phyloP scores from a whole-genome alignment of 495 filamentous ascomycete species.

The Pyrenula massariospora region DNA sequence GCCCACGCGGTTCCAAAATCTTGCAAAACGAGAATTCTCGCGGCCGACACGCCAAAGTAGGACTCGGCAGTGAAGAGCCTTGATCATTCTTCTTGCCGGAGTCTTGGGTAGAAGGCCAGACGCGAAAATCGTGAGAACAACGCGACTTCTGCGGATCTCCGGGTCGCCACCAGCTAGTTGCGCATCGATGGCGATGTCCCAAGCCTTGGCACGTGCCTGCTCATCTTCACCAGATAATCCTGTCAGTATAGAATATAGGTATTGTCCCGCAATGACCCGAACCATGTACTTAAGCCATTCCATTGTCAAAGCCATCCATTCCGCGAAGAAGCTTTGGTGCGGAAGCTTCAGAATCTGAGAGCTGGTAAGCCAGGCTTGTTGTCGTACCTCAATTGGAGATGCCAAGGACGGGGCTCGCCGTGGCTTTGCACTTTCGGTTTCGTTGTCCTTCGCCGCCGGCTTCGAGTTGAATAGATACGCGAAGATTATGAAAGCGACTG shows the following conservation, averaged over 20 bases:
- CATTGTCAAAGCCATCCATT: conserved; percentile 66
- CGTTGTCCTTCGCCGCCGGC: conserved; percentile 25
- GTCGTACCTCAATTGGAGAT: conserved; percentile 74
- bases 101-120: conserved; percentile 79
- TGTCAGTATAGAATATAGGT: conserved; percentile 63
- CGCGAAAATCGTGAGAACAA: conserved; percentile 79
- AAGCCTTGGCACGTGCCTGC: conserved; percentile 76
- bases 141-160: conserved; percentile 76
- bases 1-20: conserved; percentile 51
- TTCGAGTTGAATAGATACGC: conserved; percentile 53
- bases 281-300: conserved; percentile 72
- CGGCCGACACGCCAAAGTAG: conserved; percentile 69
- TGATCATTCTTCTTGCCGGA: conserved; percentile 78
- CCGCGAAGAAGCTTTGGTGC: conserved; percentile 70
- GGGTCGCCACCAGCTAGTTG: conserved; percentile 89
- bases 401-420: conserved; percentile 55
- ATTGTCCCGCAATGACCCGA: conserved; percentile 66
- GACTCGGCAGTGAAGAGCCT: conserved; percentile 81
- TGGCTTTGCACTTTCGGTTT: conserved; percentile 10
- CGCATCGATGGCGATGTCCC: conserved; percentile 89
- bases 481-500: conserved; percentile 49
- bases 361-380: conserved; percentile 88
- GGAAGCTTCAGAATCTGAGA: conserved; percentile 94
- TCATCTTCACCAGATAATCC: conserved; percentile 80
- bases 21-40: conserved; percentile 46